These are phyloP conservation scores for Pseudoturritis turrita DNA, from an alignment of 345 rosid genomes.

Conservation along the genomic window DNA sequence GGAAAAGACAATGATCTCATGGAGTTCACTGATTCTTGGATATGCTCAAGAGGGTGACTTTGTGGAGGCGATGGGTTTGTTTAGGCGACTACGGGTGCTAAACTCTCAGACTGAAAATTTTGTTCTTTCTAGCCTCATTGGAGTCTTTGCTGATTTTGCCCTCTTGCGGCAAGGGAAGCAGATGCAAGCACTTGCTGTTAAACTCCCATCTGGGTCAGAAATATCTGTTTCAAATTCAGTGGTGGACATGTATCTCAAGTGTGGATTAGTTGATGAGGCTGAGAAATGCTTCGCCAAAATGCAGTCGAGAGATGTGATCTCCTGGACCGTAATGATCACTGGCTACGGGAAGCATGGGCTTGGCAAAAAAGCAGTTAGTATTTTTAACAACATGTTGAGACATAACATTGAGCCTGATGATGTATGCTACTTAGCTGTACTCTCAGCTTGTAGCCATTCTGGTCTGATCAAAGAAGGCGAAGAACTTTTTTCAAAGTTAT, in stretches of 20 bases:
- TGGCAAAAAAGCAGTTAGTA: constrained; percentile 51
- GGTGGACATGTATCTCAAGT: constrained; percentile 89
- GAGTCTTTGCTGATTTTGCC: constrained; percentile 83
- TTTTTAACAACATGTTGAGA: constrained; percentile 51
- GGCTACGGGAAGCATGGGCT: constrained; percentile 93
- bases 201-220: constrained; percentile 62
- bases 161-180: constrained; percentile 81
- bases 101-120: constrained; percentile 46
- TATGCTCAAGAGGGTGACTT: constrained; percentile 75
- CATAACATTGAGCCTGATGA: constrained; percentile 59
- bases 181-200: constrained; percentile 60
- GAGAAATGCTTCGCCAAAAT: constrained; percentile 51
- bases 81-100: constrained; percentile 48
- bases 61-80: constrained; percentile 60
- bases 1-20: constrained; percentile 59
- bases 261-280: constrained; percentile 72
- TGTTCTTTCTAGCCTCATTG: constrained; percentile 67
- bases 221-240: constrained; percentile 62
- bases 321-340: constrained; percentile 90
- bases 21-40: constrained; percentile 75
- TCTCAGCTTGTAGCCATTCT: constrained; percentile 88
- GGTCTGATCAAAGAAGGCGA: constrained; percentile 67
- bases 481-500: constrained; percentile 48
- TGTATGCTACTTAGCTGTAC: constrained; percentile 73
- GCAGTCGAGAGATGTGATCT: constrained; percentile 59